phyloP scores from a whole-genome alignment of 1,284 basidiomycete species.

The Macrocystidia cucumis region DNA sequence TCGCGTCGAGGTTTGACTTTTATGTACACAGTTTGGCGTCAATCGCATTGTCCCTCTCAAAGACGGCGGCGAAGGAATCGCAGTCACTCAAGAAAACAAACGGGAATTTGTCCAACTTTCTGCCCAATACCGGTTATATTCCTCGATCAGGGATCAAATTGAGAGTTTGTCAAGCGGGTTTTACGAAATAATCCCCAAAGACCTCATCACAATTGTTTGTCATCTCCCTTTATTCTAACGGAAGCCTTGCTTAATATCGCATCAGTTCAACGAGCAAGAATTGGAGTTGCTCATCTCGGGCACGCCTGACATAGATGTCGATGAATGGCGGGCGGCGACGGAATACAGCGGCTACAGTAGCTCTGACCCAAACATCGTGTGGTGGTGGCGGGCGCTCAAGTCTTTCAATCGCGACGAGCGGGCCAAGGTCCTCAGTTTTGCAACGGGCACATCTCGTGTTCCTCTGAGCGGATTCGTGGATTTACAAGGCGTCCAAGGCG shows the following conservation, averaged over 20 bases:
- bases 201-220: constrained; percentile 71
- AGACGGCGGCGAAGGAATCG: constrained; percentile 70
- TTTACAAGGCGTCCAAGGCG: constrained; percentile 90
- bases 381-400: constrained; percentile 99
- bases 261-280: constrained; percentile 94
- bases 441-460: constrained; percentile 91
- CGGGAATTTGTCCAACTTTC: constrained; percentile 93
- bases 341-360: constrained; percentile 84
- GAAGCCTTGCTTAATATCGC: constrained; percentile 19
- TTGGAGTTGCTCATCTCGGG: constrained; percentile 97
- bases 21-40: constrained; percentile 66
- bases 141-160: constrained; percentile 96
- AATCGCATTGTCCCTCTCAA: constrained; percentile 85
- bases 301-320: constrained; percentile 97
- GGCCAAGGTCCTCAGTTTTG: constrained; percentile 95
- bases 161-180: constrained; percentile 88
- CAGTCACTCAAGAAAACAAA: constrained; percentile 95
- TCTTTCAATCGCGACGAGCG: constrained; percentile 96
- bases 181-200: constrained; percentile 93
- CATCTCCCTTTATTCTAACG: constrained; percentile 12
- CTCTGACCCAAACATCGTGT: constrained; percentile 91
- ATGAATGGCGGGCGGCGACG: constrained; percentile 95
- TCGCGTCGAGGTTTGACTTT: too few species aligned
- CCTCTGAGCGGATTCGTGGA: constrained; percentile 92
- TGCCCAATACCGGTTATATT: constrained; percentile 87